These are phyloP conservation scores for Penicillium nucicola DNA, from an alignment of 495 filamentous ascomycete genomes.

Conservation along the genomic window DNA sequence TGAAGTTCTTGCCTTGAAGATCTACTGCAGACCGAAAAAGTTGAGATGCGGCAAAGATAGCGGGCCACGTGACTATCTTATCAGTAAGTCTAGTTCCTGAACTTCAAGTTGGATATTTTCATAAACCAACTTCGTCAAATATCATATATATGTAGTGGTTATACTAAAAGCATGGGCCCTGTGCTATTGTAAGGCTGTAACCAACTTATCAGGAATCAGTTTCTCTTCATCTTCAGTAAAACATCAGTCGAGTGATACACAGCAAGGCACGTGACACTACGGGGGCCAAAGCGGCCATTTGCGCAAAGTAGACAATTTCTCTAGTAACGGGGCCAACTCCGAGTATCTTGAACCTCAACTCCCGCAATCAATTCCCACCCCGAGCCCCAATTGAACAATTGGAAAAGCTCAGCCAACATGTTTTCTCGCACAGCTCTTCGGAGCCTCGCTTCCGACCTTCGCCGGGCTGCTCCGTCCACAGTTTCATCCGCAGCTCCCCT, in stretches of 20 bases:
- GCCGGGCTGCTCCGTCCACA: conserved; percentile 27
- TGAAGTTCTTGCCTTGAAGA: conserved; percentile 19
- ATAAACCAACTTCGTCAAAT: neutral
- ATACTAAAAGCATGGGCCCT: no score
- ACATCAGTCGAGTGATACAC: neutral
- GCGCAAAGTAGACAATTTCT: conserved; percentile 32
- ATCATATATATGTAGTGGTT: no score
- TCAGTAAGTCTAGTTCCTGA: conserved; percentile 17
- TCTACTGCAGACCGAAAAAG: conserved; percentile 36
- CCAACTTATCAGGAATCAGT: no score
- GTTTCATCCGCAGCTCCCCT: conserved; percentile 38
- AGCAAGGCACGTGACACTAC: conserved; percentile 36
- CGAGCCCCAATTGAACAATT: conserved; percentile 5
- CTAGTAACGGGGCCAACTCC: conserved; percentile 19
- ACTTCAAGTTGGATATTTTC: neutral
- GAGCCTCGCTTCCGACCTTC: conserved; percentile 33
- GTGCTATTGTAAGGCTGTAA: no score
- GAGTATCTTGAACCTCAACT: conserved; percentile 7
- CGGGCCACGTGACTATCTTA: conserved; percentile 24
- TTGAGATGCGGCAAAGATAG: conserved; percentile 34
- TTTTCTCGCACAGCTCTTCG: conserved; percentile 41
- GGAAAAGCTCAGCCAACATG: conserved; percentile 25
- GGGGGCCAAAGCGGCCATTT: conserved; percentile 23
- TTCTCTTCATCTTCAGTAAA: neutral
- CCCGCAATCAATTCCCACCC: conserved; percentile 13